Conservation (phyloP, 352 stramenopile genomes). For the Phytopythium chamaehyphon region DNA sequence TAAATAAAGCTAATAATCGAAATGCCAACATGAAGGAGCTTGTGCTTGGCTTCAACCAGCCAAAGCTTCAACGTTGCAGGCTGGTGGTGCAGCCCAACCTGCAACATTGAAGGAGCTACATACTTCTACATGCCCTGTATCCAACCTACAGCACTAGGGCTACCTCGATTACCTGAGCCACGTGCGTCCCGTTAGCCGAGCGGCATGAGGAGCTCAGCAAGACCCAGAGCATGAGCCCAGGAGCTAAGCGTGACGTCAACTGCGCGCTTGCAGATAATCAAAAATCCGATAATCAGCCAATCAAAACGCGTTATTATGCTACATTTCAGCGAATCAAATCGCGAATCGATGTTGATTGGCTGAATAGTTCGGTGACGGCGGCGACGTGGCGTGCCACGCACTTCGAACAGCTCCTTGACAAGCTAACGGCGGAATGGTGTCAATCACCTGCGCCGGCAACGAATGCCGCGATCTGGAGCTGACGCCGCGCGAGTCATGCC, state of each 20-base stretch:
- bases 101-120: too few relatives aligned
- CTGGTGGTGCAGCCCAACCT: too few relatives aligned
- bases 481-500: constrained; percentile 3
- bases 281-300: background rate
- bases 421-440: background rate
- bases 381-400: background rate
- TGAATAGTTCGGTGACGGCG: background rate
- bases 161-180: too few relatives aligned
- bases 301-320: background rate
- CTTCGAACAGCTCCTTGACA: constrained; percentile 4
- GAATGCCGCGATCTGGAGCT: background rate
- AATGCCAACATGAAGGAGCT: too few relatives aligned
- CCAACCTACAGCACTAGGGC: too few relatives aligned
- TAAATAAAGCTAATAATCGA: too few relatives aligned
- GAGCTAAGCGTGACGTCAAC: background rate
- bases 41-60: too few relatives aligned
- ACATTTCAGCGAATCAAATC: background rate
- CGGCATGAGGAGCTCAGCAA: too few relatives aligned
- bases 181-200: constrained; percentile 1
- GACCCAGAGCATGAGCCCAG: background rate
- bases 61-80: too few relatives aligned
- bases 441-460: too few relatives aligned
- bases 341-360: background rate
- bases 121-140: too few relatives aligned
- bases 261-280: background rate